phyloP scores from a whole-genome alignment of 768 basidiomycete species.

The Asterophora parasitica region DNA sequence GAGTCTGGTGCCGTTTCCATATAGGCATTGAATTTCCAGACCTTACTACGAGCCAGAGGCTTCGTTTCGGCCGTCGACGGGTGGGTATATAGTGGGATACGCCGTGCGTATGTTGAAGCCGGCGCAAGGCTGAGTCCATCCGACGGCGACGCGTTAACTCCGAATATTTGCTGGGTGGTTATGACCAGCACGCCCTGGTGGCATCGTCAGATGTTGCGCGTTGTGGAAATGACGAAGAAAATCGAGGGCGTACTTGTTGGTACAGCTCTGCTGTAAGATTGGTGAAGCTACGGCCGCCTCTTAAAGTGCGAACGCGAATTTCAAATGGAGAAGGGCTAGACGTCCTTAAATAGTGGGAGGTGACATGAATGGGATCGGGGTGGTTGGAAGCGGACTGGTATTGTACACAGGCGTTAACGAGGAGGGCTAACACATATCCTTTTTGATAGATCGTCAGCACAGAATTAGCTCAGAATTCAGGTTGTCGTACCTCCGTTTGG shows the following conservation, averaged over 20 bases:
- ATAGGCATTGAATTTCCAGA: constrained; percentile 33
- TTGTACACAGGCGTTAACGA: constrained; percentile 50
- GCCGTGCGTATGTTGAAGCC: constrained; percentile 54
- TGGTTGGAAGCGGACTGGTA: constrained; percentile 41
- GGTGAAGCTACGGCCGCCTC: constrained; percentile 47
- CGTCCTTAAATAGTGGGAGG: constrained; percentile 52
- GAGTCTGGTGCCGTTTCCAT: constrained; percentile 37
- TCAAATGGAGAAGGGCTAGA: constrained; percentile 38
- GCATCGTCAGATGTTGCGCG: neutral
- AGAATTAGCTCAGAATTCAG: neutral
- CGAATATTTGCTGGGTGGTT: constrained; percentile 54
- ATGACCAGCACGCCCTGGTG: constrained; percentile 42
- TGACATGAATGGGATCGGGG: constrained; percentile 54
- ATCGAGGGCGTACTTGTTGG: constrained; percentile 40
- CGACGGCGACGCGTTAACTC: constrained; percentile 33
- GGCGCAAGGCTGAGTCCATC: constrained; percentile 34
- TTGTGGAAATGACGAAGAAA: neutral
- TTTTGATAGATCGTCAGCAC: neutral
- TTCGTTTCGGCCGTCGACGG: constrained; percentile 35
- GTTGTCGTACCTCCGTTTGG: constrained; percentile 47
- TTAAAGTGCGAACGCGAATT: constrained; percentile 44
- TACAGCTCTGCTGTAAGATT: constrained; percentile 55
- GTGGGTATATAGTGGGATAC: constrained; percentile 51
- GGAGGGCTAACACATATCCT: constrained; percentile 58
- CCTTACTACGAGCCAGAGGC: constrained; percentile 13